Evolutionary conservation across 352 stramenopile species (phyloP), one percentile per base, ranked within the genome.

Genomic region (Globisporangium paroecandrum): DNA sequence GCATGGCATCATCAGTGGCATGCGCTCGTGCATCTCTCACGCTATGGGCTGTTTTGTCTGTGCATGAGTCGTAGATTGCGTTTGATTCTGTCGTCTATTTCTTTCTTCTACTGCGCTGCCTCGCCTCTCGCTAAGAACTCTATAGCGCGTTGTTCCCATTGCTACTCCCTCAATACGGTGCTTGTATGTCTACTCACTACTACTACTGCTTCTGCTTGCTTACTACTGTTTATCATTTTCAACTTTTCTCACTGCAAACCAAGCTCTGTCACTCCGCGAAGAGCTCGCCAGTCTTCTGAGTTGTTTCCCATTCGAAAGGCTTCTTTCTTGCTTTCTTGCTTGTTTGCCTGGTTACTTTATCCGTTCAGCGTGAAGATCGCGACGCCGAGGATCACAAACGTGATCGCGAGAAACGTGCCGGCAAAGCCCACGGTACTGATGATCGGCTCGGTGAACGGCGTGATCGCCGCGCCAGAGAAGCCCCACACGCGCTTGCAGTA

Each of bases 401-500:
- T 94, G 56, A 90, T 67, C 27, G 68, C 75, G 18, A 94, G 64
- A 58, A 90, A 92, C 10, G 68, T 70, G 46, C 70, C 79, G 8
- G 86, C 81, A 41, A 91, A 93, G 22, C 67, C 65, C 15, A 92
- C 73, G 3, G 82, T 87, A 56, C 87, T 95, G 68, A 95, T 70
- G 27, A 83, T 47, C 4, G 81, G 76, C 63, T 86, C 69, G 15
- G 80, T 89, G 67, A 89, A 95, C 38, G 83, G 82, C 58, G 87
- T 94, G 71, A 92, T 83, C 4, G 80, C 79, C 20, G 85, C 87
- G 13, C 78, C 76, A 6, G 79, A 75, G 58, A 87, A 90, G 13
- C 84, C 80, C 80, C 82, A 95, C 53, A 90, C 80, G 62, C 72
- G 75, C 73, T 89, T 76, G 71, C 80, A 93, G 74, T 93, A 93